Evolutionary conservation across 1,284 basidiomycete genomes (phyloP).

Genomic region (Puccinia hordei): DNA sequence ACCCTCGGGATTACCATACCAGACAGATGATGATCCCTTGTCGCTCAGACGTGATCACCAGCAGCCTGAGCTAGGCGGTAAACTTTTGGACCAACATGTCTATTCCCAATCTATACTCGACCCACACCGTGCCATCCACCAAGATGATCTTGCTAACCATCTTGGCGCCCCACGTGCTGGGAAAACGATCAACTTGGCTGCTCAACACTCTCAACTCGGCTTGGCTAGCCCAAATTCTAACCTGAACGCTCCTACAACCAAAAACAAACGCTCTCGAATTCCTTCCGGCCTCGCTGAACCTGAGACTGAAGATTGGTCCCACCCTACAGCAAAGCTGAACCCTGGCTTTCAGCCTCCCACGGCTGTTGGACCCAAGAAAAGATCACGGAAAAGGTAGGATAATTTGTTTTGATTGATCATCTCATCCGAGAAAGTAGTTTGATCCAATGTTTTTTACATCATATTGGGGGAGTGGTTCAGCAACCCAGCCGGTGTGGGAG

Average conservation of each 20-base stretch:
- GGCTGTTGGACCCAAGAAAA: constrained; percentile 13
- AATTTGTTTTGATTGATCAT: neutral
- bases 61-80: neutral
- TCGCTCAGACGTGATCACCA: constrained; percentile 4
- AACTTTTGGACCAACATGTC: constrained; percentile 2
- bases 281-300: neutral
- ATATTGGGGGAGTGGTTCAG: neutral
- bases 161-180: too few species aligned
- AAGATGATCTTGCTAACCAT: constrained; percentile 11
- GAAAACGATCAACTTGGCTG: neutral
- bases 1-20: neutral
- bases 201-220: constrained; percentile 4
- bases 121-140: neutral
- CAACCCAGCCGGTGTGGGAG: neutral
- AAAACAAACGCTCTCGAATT: constrained; percentile 28
- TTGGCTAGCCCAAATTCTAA: neutral
- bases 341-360: constrained; percentile 13
- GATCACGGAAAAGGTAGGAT: constrained; percentile 20
- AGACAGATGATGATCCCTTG: neutral
- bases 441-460: neutral
- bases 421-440: neutral
- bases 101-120: constrained; percentile 9
- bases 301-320: constrained; percentile 12
- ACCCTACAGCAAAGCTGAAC: neutral
- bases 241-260: neutral